phyloP scores from a whole-genome alignment of 331 rosid species.

The Arachis monticola region DNA sequence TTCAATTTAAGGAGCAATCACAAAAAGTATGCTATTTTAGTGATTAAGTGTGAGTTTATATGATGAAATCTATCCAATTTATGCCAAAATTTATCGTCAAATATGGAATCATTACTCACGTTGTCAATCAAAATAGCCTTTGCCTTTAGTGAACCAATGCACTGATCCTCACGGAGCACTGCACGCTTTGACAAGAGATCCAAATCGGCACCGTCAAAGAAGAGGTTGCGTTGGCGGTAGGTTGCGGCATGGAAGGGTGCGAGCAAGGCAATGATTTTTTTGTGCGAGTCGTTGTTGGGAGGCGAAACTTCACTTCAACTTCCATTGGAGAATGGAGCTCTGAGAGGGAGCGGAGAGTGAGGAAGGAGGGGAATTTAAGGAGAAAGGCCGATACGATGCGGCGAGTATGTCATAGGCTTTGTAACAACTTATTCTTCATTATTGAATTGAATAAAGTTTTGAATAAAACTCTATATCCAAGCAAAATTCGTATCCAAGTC shows the following conservation, averaged over 20 bases:
- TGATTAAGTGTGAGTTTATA: no score
- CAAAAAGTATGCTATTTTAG: no score
- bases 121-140: conserved; percentile 70
- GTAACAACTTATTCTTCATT: background rate
- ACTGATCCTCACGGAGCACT: conserved; percentile 61
- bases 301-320: conserved; percentile 84
- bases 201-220: conserved; percentile 74
- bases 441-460: conserved; percentile 13
- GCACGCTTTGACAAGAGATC: conserved; percentile 71
- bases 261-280: conserved; percentile 52
- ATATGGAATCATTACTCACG: conserved; percentile 29
- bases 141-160: conserved; percentile 76
- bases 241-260: conserved; percentile 62
- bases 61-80: no score
- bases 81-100: no score
- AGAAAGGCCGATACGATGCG: conserved; percentile 77
- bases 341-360: conserved; percentile 11
- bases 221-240: conserved; percentile 76
- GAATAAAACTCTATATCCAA: no score
- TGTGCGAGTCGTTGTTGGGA: conserved; percentile 56
- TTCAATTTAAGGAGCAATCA: no score
- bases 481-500: no score
- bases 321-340: conserved; percentile 54
- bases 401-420: background rate
- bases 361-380: conserved; percentile 24